Conservation (phyloP, 73 alveolate genomes). For the Uronychia setigera region DNA sequence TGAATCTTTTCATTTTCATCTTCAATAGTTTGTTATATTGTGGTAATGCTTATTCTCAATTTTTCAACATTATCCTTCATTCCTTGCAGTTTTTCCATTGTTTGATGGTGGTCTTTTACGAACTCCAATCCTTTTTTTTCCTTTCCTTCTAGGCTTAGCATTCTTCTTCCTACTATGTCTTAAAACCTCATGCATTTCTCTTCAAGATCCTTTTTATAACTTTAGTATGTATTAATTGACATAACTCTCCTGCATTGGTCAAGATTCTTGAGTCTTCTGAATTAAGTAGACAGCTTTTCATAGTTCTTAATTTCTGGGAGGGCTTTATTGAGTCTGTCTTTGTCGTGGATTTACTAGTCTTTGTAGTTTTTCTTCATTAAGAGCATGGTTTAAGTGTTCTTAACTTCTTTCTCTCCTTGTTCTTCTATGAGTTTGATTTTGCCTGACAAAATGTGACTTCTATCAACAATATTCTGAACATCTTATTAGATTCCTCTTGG, state of each 20-base stretch:
- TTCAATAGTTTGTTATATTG: background rate
- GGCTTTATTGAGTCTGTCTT: background rate
- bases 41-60: background rate
- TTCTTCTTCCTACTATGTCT: background rate
- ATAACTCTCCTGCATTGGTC: background rate
- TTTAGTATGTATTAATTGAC: background rate
- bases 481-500: too few species aligned
- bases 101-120: background rate
- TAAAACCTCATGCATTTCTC: background rate
- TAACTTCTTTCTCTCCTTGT: background rate
- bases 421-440: background rate
- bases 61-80: background rate
- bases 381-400: background rate
- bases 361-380: background rate
- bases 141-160: background rate
- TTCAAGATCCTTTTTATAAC: background rate
- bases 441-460: background rate
- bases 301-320: background rate
- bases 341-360: background rate
- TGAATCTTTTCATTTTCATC: background rate
- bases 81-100: background rate
- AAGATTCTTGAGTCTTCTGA: background rate
- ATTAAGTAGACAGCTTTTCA: background rate
- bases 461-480: too few species aligned
- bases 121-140: background rate